Evolutionary conservation across 352 stramenopile species (phyloP).

Genomic region (Globisporangium lucens): DNA sequence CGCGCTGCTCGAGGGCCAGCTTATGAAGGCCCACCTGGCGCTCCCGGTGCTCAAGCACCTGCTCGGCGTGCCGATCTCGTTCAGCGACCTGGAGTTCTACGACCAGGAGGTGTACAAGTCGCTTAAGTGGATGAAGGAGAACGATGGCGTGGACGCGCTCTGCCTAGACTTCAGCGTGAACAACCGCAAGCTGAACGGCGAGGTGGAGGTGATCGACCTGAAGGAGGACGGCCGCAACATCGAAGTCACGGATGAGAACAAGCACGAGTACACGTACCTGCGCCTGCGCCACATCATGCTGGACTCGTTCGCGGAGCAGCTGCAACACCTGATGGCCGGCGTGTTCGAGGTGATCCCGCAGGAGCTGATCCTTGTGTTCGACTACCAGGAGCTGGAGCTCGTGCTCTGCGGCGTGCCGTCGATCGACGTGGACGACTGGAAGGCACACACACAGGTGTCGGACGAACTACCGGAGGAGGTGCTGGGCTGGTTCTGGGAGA

Average conservation of each 20-base stretch:
- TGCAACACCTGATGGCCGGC: slow-evolving; percentile 89
- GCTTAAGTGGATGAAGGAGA: slow-evolving; percentile 83
- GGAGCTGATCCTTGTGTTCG: slow-evolving; percentile 80
- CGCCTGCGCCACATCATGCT: slow-evolving; percentile 96
- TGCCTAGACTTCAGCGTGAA: slow-evolving; percentile 81
- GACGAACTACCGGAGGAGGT: slow-evolving; percentile 74
- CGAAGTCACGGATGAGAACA: slow-evolving; percentile 95
- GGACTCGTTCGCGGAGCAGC: slow-evolving; percentile 91
- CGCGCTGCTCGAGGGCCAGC: slow-evolving; percentile 94
- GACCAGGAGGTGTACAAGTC: slow-evolving; percentile 86
- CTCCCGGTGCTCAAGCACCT: slow-evolving; percentile 84
- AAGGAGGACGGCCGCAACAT: slow-evolving; percentile 84
- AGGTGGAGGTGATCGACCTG: slow-evolving; percentile 78
- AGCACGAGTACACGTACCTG: slow-evolving; percentile 96
- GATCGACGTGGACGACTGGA: slow-evolving; percentile 84
- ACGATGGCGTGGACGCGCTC: slow-evolving; percentile 73
- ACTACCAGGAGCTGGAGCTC: slow-evolving; percentile 82
- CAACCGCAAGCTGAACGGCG: slow-evolving; percentile 71
- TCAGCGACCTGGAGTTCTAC: slow-evolving; percentile 87
- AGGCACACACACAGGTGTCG: slow-evolving; percentile 86
- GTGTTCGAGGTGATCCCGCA: slow-evolving; percentile 98
- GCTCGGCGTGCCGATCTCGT: slow-evolving; percentile 83
- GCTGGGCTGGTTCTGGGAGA: slow-evolving; percentile 73
- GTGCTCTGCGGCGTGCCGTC: slow-evolving; percentile 77
- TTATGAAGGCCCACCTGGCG: slow-evolving; percentile 83